A percentile compares a stretch with the other conserved stretches of the same genome.
These are phyloP conservation scores for Globisporangium irregulare DNA, from an alignment of 352 stramenopile species.

Conservation along the genomic window DNA sequence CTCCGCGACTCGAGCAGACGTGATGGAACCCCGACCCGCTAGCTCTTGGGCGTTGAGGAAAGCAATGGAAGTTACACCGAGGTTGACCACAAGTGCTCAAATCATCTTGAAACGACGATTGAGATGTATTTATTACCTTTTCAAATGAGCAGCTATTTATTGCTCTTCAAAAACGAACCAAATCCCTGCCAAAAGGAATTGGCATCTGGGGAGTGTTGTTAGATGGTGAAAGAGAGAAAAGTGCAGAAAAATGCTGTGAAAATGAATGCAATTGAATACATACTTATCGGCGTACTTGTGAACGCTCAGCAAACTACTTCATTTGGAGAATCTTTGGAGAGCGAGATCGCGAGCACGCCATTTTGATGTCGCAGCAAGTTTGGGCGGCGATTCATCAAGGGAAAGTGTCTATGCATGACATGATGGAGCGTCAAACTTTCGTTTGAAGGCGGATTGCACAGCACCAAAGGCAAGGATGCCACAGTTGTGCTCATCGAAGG, in stretches of 20 bases:
- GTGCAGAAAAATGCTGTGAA: too few species aligned
- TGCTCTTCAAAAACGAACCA: not conserved
- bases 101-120: slow-evolving; percentile 10
- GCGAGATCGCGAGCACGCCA: not conserved
- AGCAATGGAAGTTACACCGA: not conserved
- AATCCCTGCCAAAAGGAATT: not conserved
- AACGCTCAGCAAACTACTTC: not conserved
- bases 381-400: not conserved
- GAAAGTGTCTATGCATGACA: not conserved
- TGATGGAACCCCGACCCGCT: not conserved
- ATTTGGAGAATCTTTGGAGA: not conserved
- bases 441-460: slow-evolving; percentile 1
- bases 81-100: not conserved
- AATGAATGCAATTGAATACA: not conserved
- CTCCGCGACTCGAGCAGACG: not conserved
- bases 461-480: not conserved
- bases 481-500: not conserved
- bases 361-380: slow-evolving; percentile 5
- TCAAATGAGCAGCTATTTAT: not conserved
- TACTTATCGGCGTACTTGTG: not conserved
- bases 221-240: not conserved
- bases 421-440: not conserved
- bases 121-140: slow-evolving; percentile 6
- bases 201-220: not conserved
- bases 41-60: not conserved